These are phyloP conservation scores for Fagus sylvatica DNA, from an alignment of 306 rosid species.

Conservation along the genomic window DNA sequence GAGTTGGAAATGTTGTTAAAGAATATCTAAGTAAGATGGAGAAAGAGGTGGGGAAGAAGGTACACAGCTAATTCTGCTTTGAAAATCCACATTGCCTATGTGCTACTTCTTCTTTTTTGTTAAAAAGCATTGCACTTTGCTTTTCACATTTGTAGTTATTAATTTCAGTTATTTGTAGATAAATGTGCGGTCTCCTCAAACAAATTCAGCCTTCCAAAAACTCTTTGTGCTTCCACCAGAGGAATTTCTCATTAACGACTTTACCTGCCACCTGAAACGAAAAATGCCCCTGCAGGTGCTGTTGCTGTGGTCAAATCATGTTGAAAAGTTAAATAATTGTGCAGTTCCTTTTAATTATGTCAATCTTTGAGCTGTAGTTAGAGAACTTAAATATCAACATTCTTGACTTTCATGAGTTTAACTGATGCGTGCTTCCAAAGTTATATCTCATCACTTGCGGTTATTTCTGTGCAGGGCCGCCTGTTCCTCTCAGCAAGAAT, in stretches of 20 bases:
- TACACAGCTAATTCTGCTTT: slow-evolving; percentile 30
- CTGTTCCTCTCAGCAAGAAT: slow-evolving; percentile 89
- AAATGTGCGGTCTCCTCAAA: slow-evolving; percentile 88
- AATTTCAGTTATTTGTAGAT: slow-evolving; percentile 49
- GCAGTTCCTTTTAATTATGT: background rate
- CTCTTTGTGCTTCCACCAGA: slow-evolving; percentile 91
- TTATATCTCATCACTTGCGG: slow-evolving; percentile 29
- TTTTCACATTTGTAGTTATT: slow-evolving; percentile 22
- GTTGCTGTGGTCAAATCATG: slow-evolving; percentile 17
- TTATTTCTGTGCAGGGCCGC: slow-evolving; percentile 69
- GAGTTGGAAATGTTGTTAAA: slow-evolving; percentile 70
- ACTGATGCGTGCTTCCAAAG: slow-evolving; percentile 17
- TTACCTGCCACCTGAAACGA: slow-evolving; percentile 89
- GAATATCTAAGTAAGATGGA: slow-evolving; percentile 91
- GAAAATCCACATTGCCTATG: slow-evolving; percentile 10
- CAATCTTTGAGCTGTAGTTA: slow-evolving; percentile 4
- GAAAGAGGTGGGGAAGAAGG: slow-evolving; percentile 99
- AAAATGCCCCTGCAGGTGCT: slow-evolving; percentile 95
- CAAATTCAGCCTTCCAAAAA: slow-evolving; percentile 94
- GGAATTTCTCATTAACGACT: slow-evolving; percentile 96
- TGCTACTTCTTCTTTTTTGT: background rate
- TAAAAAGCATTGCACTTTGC: slow-evolving; percentile 19
- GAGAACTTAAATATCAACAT: slow-evolving; percentile 7
- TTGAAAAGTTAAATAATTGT: slow-evolving; percentile 9
- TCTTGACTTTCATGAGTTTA: slow-evolving; percentile 20